Evolutionary conservation across 495 filamentous ascomycete species (phyloP), one percentile per base, ranked within the genome.

Genomic region (Talaromyces nanjingensis): DNA sequence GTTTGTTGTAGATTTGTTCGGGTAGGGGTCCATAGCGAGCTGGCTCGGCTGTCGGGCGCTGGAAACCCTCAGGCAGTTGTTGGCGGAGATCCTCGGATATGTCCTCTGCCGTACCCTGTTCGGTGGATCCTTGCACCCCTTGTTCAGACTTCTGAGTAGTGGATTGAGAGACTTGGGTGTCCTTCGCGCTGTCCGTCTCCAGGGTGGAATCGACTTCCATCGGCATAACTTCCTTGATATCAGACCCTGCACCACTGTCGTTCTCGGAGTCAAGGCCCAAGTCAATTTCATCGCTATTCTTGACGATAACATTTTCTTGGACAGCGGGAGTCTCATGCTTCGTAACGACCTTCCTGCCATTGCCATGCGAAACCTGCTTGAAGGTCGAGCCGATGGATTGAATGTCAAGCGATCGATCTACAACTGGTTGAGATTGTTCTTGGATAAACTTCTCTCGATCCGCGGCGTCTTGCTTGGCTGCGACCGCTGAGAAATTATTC

Each of bases 1-100:
- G 81, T 4, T 76, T 84, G 73, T 96, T 97, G 14, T 77, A 83
- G 59, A 93, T 91, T 1, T 74, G 78, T 1, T 76, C 68, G 0
- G 81, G 80, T 8, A 73, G 67, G 39, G 74, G 67, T 68, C 61
- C 81, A 69, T 66, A 83, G 53, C 81, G 77, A 8, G 83, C 75
- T 7, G 74, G 45, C 18, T 69, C 49, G n/a, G 70, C 54, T 54
- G 37, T 42, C 63, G 65, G 59, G 8, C 66, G 55, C 20, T 68
- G 24, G 64, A 91, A 89, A 1, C 87, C 83, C 12, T 85, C 83
- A 8, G 89, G 89, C 18, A 92, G 80, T 58, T 87, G 86, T 47
- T 80, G 81, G 20, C 87, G 83, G 61, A 94, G 69, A 60, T 81
- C 81, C 34, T 87, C 80, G 16, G 86, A 69, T 2, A 89, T 76